Evolutionary conservation across 352 stramenopile genomes (phyloP).

Genomic region (Phytophthora megakarya): DNA sequence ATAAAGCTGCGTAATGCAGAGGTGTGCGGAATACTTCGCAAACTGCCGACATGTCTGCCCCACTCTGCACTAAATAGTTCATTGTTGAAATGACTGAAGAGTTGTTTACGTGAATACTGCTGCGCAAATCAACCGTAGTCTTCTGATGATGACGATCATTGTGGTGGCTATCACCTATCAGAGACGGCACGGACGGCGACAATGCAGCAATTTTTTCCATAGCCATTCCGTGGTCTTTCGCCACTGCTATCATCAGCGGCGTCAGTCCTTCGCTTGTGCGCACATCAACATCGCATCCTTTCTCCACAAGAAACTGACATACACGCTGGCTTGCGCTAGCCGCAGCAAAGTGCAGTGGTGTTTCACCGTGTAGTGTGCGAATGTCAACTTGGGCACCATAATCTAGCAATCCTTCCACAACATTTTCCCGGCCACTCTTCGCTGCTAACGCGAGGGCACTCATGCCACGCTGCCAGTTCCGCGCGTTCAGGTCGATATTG

Average conservation of each 20-base stretch:
- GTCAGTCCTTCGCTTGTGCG: constrained; percentile 73
- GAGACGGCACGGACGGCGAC: constrained; percentile 24
- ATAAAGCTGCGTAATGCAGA: constrained; percentile 77
- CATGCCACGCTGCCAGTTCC: constrained; percentile 85
- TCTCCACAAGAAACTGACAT: constrained; percentile 74
- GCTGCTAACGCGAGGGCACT: constrained; percentile 75
- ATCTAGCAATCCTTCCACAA: constrained; percentile 84
- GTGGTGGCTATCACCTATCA: constrained; percentile 15
- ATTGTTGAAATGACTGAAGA: constrained; percentile 68
- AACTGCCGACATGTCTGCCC: constrained; percentile 63
- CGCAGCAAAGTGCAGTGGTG: constrained; percentile 81
- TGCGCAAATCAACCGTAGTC: constrained; percentile 46
- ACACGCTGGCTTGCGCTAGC: constrained; percentile 62
- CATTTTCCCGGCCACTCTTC: constrained; percentile 61
- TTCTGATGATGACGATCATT: constrained; percentile 24
- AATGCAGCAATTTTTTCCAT: constrained; percentile 41
- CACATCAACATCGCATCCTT: constrained; percentile 68
- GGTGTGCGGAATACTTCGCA: constrained; percentile 73
- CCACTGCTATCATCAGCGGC: constrained; percentile 77
- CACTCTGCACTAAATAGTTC: constrained; percentile 71
- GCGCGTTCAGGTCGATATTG: constrained; percentile 72
- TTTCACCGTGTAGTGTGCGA: constrained; percentile 67
- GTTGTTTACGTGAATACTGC: constrained; percentile 54
- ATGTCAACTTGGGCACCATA: constrained; percentile 78
- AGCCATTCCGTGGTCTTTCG: constrained; percentile 49